Evolutionary conservation across 495 filamentous ascomycete species (phyloP), one percentile per base, ranked within the genome.

Genomic region (Xanthoparmelia taractica): DNA sequence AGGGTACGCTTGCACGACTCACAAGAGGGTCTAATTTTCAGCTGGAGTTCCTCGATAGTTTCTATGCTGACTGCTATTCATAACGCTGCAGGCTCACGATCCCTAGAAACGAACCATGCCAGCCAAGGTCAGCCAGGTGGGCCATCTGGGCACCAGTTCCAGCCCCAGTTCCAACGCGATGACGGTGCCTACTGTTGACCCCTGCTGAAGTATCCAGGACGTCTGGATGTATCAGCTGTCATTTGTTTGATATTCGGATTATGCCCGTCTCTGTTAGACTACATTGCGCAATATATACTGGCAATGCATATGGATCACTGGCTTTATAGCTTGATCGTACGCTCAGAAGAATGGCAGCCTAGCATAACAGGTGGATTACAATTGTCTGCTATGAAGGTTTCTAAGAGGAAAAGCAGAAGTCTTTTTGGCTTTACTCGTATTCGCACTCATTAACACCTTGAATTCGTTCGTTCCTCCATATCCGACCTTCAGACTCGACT

Each of bases 101-200:
- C 6, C 18, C 17, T 23, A n/a, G n/a, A 27, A n/a, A 23, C 1
- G 7, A 31, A n/a, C 29, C 40, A 40, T 13, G 11, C 40, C 27
- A 50, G 54, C 3, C 61, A 63, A 37, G 31, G 29, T 34, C 54
- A 43, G 18, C 40, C 41, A 23, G n/a, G 18, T 25, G 41, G 31
- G 29, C 40, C 36, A 23, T 33, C 43, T 17, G 29, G 27, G 13
- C 40, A 48, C 13, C 12, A 43, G 11, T 57, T 40, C 40, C 34
- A 45, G 15, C n/a, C n/a, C n/a, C 52, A 57, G 11, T 47, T 48
- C 29, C 20, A 58, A 41, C 38, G 61, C n/a, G 34, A 58, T 33
- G 33, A 41, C 10, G 40, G 61, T 29, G 52, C 33, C 36, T 63
- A 58, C 55, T 63, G 38, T 50, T 63, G 40, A 63, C 36, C 15